These are phyloP conservation scores for Fragilaria crotonensis DNA, from an alignment of 108 stramenopile species.

Conservation along the genomic window DNA sequence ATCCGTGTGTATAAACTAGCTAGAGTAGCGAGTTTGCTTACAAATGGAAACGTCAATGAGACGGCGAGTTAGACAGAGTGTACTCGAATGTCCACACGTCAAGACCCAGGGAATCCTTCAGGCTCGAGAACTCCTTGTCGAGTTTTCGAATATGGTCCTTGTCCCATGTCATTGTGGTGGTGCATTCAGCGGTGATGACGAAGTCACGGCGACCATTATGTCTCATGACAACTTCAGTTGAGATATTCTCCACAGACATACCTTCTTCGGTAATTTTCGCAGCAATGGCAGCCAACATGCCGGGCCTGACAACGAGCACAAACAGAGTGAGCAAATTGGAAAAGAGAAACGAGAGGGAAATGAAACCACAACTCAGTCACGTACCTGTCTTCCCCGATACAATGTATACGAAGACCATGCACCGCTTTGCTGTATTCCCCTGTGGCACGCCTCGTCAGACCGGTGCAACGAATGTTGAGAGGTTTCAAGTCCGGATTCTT, in stretches of 20 bases:
- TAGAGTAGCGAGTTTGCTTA: neutral
- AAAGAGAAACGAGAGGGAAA: slow-evolving; percentile 2
- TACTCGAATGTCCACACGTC: slow-evolving; percentile 70
- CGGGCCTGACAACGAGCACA: slow-evolving; percentile 60
- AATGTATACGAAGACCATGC: slow-evolving; percentile 65
- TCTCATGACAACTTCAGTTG: slow-evolving; percentile 46
- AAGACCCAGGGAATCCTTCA: slow-evolving; percentile 54
- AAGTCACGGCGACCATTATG: slow-evolving; percentile 42
- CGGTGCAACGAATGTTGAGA: slow-evolving; percentile 51
- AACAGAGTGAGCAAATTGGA: neutral
- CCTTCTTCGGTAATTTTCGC: slow-evolving; percentile 51
- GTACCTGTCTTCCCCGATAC: slow-evolving; percentile 74
- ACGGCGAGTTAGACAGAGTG: slow-evolving; percentile 11
- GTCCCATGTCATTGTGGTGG: slow-evolving; percentile 37
- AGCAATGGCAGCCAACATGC: slow-evolving; percentile 71
- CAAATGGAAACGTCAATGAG: neutral
- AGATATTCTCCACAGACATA: slow-evolving; percentile 70
- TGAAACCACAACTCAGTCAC: slow-evolving; percentile 4
- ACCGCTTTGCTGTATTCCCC: slow-evolving; percentile 33
- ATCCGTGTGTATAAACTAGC: neutral
- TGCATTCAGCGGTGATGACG: slow-evolving; percentile 53
- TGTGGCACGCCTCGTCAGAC: slow-evolving; percentile 39
- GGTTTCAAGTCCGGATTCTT: slow-evolving; percentile 28
- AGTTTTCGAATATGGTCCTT: slow-evolving; percentile 41
- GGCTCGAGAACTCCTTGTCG: slow-evolving; percentile 32